Evolutionary conservation across 306 rosid species (phyloP), one percentile per base, ranked within the genome.

Genomic region (Fragaria nilgerrensis): DNA sequence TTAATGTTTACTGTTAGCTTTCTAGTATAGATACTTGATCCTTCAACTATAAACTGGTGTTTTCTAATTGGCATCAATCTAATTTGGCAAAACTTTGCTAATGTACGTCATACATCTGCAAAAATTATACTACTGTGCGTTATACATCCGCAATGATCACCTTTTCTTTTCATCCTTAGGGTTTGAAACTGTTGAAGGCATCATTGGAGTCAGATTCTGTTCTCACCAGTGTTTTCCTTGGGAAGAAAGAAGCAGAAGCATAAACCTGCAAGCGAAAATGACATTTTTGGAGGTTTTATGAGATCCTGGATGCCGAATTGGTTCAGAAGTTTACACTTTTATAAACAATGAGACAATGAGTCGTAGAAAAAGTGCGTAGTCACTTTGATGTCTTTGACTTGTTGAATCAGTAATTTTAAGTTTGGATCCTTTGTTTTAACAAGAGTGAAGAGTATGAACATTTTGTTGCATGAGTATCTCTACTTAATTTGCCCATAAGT

Each of bases 151-250:
- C 25, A 55, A 55, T 55, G 27, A 55, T 55, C 20, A 5, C 1
- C 4, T 55, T 39, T 43, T 41, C 55, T 74, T 61, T n/a, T 34
- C 11, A 13, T 41, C 29, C 10, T 1, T 34, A 82, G 86, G 84
- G 82, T 8, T 3, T 82, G 70, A 63, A 82, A 23, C 19, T 80
- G 79, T 55, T 85, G 19, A 22, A 56, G 62, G 82, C 78, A 19
- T 82, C 84, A 2, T 15, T 82, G 58, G 49, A 62, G 48, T 23
- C 84, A 0, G 50, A 69, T 1, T 53, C 79, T 15, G 84, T 76
- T 37, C 85, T 85, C 32, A 58, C 82, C 0, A 48, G 64, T 29
- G 77, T 82, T 2, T 85, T 82, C 59, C 66, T 82, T 29, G 70
- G 39, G 69, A 67, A 74, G 72, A 45, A 63, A 6, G 45, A 41